Base-by-base conservation (phyloP, 768 basidiomycete species). In the Leccinum uliginosum region DNA sequence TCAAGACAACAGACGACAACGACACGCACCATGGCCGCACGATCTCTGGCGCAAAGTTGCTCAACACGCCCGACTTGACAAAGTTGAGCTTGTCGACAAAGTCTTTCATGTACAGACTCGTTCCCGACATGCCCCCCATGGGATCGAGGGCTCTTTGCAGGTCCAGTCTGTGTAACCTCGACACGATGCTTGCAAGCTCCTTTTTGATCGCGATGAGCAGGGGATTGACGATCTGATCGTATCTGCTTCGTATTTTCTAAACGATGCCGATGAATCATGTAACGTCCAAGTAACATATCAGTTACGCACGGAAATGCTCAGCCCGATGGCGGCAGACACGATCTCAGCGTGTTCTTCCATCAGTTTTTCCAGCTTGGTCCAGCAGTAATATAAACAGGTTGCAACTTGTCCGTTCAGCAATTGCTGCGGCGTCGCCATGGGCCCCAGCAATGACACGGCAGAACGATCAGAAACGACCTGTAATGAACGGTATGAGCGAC, bases 101-200 rank as follows among this genome's bases (percentile, higher is more conserved):
- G n/a, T 67, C 66, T 19, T 91, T 90, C 83, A 98, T 89, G 72
- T 98, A 98, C 14, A 86, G 71, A 71, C 91, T 96, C 62, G 76
- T 74, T 1, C 71, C 77, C 1, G 75, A 66, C 55, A 76, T 71
- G 17, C 81, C 82, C 45, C 81, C 75, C 71, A 78, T 78, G 1
- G 88, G 80, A 60, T 93, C 91, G 10, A 82, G 71, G 9, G 82
- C 74, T 71, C 86, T 89, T 50, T 83, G 81, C 66, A 95, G 86
- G 69, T 94, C 91, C 46, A 91, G 81, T 6, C 89, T 83, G 72
- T 98, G 96, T 27, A 99, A 77, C 52, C 88, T 84, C 2, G 87
- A 82, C 46, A 97, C 78, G 59, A 94, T 32, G 1, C 85, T 80
- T 34, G 84, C 78, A 32, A 93, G 75, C 62, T 99, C 97, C 19